Base-by-base conservation (phyloP, 1,284 basidiomycete species). In the Leucoagaricus sp. region DNA sequence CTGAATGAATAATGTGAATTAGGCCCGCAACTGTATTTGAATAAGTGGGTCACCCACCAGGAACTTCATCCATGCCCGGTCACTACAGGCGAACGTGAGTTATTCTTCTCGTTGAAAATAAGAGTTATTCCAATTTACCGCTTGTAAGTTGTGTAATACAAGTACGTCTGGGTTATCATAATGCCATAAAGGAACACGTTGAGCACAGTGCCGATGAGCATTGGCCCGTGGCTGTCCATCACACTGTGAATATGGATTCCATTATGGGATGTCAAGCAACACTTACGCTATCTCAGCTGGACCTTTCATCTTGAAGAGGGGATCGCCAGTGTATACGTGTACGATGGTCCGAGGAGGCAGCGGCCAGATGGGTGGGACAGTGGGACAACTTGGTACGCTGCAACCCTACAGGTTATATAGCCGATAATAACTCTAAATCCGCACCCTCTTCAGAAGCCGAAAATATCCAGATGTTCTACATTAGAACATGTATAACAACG, bases 141-240 rank as follows among this genome's bases (percentile, higher is more conserved):
- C 50, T 70, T 71, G 58, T 65, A 72, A 0, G 63, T 65, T 28
- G 55, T 65, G 54, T 65, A 74, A 57, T 76, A 76, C 3, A 74
- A 46, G 53, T 74, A 73, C 2, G 67, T 63, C 63, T 77, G 74
- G 0, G 69, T 66, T 40, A 72, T 69, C 72, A 75, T 73, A 46
- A 77, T 68, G 4, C 74, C 75, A 57, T 67, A 74, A 9, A 75
- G 66, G 4, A 73, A 55, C 0, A 72, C 60, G 49, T 72, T 67
- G 60, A 73, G 52, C 5, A 67, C 46, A 26, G 69, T 69, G 1
- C 72, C 73, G 36, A 73, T 68, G 60, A 74, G 65, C 64, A 72
- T 70, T 7, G 71, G 71, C 19, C 71, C 71, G 58, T 73, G 70
- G 40, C 72, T 73, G 49, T 17, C 28, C 7, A 7, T 9, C 10